Base-by-base conservation (phyloP, 768 basidiomycete species). In the Panaeolus cyanescens region DNA sequence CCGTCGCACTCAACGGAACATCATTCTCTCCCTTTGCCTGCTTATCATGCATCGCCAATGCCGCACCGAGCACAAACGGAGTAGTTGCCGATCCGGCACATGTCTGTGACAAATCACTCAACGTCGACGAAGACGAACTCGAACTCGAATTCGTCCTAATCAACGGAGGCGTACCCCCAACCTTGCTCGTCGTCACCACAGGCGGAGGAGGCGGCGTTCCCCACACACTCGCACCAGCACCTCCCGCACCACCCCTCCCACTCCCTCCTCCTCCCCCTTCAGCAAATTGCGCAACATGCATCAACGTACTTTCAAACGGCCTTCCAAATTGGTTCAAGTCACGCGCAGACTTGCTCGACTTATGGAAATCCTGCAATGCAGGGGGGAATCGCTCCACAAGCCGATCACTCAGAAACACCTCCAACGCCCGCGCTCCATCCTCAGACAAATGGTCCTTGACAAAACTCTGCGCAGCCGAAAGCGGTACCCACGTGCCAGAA, bases 401-500 rank as follows among this genome's bases (percentile, higher is more conserved):
- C 34, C 77, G 74, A 64, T 88, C 86, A 53, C 84, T 85, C 36
- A 91, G 75, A 72, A 92, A 92, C 3, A 82, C 71, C 32, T 80
- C 77, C 33, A 88, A 75, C 20, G 77, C 68, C 36, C 72, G 56
- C 22, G 62, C 65, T 25, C 54, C 59, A 6, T 61, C 62, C 30
- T 55, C 62, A 0, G 75, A 63, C 32, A 80, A 72, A 65, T 85
- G 84, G 63, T 81, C 78, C 40, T 77, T 79, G 32, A 84, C 81
- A 62, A 84, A 82, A 1, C 76, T 72, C 58, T 82, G 85, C 2
- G 87, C 87, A 4, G 77, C 78, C 30, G 72, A 65, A 30, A 91
- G 80, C n/a, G 90, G 85, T 0, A 86, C 86, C 91, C 91, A 92
- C 0, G 83, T 83, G 2, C 91, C 91, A 32, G 76, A 76, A 12